These are phyloP conservation scores for Pichia manshurica DNA, from an alignment of 805 yeast genomes.

Conservation along the genomic window DNA sequence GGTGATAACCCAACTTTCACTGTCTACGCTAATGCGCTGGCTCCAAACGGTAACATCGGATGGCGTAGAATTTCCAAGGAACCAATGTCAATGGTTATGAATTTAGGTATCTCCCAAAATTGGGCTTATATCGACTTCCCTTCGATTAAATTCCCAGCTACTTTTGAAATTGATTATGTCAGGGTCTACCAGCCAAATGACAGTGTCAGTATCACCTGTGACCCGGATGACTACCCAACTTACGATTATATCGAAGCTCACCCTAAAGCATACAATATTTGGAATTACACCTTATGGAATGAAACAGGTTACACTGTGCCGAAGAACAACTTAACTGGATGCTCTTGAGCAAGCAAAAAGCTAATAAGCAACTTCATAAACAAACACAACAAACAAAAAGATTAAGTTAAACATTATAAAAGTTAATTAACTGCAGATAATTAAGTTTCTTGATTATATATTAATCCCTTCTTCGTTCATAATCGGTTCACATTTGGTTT, in stretches of 20 bases:
- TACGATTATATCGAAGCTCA: conserved; percentile 73
- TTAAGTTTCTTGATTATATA: conserved; percentile 17
- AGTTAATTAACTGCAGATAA: no score
- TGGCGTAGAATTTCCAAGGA: conserved; percentile 80
- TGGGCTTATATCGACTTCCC: conserved; percentile 97
- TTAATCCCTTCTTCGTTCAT: background rate
- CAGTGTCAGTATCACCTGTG: conserved; percentile 64
- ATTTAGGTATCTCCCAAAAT: conserved; percentile 82
- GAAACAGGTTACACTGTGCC: conserved; percentile 70
- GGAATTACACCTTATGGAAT: conserved; percentile 70
- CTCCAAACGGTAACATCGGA: conserved; percentile 87
- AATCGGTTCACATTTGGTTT: background rate
- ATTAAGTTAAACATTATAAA: background rate
- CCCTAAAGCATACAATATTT: conserved; percentile 57
- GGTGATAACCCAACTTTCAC: conserved; percentile 78
- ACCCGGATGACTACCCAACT: conserved; percentile 83
- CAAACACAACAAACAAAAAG: no score
- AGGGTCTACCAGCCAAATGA: conserved; percentile 85
- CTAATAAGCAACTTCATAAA: background rate
- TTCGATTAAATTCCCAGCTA: conserved; percentile 67
- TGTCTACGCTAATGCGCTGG: conserved; percentile 64
- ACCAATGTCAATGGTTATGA: conserved; percentile 86
- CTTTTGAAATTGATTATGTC: conserved; percentile 75
- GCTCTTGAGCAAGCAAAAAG: conserved; percentile 14
- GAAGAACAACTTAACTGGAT: conserved; percentile 51